These are phyloP conservation scores for Cinnamomum chago DNA, from an alignment of 164 flowering plant genomes.

Conservation along the genomic window DNA sequence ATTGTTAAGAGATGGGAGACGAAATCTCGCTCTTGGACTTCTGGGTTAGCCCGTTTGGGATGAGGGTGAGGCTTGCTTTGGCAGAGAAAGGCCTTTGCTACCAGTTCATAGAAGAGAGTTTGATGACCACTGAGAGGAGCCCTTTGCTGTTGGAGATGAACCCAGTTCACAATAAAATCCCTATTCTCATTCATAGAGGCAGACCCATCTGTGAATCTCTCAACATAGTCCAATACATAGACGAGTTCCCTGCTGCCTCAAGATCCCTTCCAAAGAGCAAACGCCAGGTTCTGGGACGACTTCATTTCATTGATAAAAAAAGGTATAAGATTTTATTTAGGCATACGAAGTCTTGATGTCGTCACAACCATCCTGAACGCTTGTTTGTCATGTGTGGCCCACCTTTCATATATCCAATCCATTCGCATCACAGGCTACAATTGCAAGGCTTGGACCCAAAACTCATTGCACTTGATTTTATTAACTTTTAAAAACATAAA, in stretches of 20 bases:
- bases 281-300: slow-evolving; percentile 22
- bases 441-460: not conserved
- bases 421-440: not conserved
- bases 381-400: too few relatives aligned
- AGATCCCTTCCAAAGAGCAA: slow-evolving; percentile 13
- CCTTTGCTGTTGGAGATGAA: slow-evolving; percentile 15
- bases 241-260: slow-evolving; percentile 20
- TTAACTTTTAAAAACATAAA: too few relatives aligned
- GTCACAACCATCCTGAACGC: not conserved
- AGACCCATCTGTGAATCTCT: slow-evolving; percentile 24
- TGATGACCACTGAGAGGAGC: slow-evolving; percentile 1
- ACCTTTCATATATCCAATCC: too few relatives aligned
- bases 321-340: slow-evolving; percentile 4
- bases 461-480: too few relatives aligned
- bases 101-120: slow-evolving; percentile 2
- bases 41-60: slow-evolving; percentile 24
- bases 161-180: slow-evolving; percentile 22
- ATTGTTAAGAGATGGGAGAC: slow-evolving; percentile 11
- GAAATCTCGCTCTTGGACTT: slow-evolving; percentile 21
- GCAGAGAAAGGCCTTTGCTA: slow-evolving; percentile 14
- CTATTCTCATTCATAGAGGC: slow-evolving; percentile 18
- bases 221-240: slow-evolving; percentile 20
- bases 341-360: too few relatives aligned
- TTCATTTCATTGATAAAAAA: slow-evolving; percentile 17
- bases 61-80: slow-evolving; percentile 30